Base-by-base conservation (phyloP, 2,329 filamentous ascomycete genomes). In the Colletotrichum liriopes region DNA sequence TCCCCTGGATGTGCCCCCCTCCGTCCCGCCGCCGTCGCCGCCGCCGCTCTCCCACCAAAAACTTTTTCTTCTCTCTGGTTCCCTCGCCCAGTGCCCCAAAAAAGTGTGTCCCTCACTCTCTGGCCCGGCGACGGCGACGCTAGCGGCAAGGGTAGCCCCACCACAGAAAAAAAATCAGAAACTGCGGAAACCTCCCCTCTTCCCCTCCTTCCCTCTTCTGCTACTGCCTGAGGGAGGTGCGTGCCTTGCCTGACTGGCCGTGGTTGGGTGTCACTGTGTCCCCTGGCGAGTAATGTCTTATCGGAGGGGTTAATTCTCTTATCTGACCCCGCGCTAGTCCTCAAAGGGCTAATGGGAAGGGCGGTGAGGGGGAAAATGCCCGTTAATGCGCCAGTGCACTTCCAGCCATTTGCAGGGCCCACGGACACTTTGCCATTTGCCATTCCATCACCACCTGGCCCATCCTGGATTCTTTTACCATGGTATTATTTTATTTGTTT, bases 301-400 rank as follows among this genome's bases (percentile, higher is more conserved):
- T 79, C 77, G 75, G 75, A 68, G 69, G 65, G 69, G 59, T 61
- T 72, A 49, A 51, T 16, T 52, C 9, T 5, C 75, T 77, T 76
- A 77, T 78, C 75, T 75, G 60, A 43, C 45, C 64, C 69, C 52
- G 55, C 66, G 73, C 75, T 76, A 77, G 43, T 43, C 71, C 73
- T 1, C 11, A 74, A 70, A 4, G 56, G 77, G 77, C 12, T 32
- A 7, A 6, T 4, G 23, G 12, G 47, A 64, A 78, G 69, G 78
- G 78, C 78, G 78, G 78, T 79, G 77, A 78, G 74, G 56, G 64
- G 73, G 74, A 71, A 67, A 73, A 71, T 56, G 71, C 56, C 67
- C 66, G 39, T 67, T 75, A 62, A 76, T 75, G 74, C 75, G 71
- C 72, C 74, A 76, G 65, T 59, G 74, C 39, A 23, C 39, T 43